phyloP scores from a whole-genome alignment of 2,329 filamentous ascomycete species.

The Coleophoma crateriformis region DNA sequence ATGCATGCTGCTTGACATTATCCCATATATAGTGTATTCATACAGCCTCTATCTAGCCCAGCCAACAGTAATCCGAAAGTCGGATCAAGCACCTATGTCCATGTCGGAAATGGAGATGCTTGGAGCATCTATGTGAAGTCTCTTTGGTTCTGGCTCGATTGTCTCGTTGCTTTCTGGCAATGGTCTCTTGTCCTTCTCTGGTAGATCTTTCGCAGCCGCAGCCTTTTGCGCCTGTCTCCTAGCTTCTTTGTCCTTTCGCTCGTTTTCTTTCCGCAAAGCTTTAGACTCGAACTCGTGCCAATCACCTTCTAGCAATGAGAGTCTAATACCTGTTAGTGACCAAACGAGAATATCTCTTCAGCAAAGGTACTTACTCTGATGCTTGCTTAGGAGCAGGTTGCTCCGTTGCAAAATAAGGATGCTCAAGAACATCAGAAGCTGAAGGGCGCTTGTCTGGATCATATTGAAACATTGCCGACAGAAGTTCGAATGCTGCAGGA shows the following conservation, averaged over 20 bases:
- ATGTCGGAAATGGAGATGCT: no score
- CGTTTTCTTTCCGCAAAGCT: conserved; percentile 83
- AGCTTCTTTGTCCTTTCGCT: conserved; percentile 48
- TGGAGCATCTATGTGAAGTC: no score
- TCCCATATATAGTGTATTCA: no score
- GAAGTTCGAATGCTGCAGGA: conserved; percentile 74
- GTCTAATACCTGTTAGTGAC: conserved; percentile 33
- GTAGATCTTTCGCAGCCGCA: conserved; percentile 12
- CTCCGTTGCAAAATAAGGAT: conserved; percentile 84
- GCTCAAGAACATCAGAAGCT: conserved; percentile 76
- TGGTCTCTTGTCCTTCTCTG: conserved; percentile 24
- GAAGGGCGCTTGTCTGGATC: conserved; percentile 80
- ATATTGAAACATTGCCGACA: conserved; percentile 81
- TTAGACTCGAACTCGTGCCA: conserved; percentile 99
- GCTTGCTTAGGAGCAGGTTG: conserved; percentile 73
- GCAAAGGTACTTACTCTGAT: conserved; percentile 58
- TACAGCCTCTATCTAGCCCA: no score
- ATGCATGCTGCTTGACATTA: no score
- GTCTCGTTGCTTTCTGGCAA: conserved; percentile 8
- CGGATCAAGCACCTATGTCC: no score
- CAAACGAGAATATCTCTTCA: conserved; percentile 1
- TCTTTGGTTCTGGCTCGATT: no score
- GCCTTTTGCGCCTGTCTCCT: conserved; percentile 23
- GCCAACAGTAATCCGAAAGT: no score
- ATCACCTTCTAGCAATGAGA: conserved; percentile 79